These are phyloP conservation scores for Botrytis sinoallii DNA, from an alignment of 2,329 filamentous ascomycete species.

Conservation along the genomic window DNA sequence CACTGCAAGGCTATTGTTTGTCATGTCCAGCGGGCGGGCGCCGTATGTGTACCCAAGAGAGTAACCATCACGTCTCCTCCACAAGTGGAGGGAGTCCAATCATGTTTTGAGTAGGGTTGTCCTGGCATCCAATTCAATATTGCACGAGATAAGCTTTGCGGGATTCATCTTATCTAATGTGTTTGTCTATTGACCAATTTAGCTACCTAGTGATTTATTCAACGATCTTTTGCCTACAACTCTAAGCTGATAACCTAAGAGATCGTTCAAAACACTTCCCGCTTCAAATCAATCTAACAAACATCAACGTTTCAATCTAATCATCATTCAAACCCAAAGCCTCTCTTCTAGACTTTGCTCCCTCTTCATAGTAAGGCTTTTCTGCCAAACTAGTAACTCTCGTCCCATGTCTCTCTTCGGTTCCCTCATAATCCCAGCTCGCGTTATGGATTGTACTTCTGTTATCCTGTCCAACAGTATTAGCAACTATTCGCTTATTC, in stretches of 20 bases:
- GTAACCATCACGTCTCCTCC: not conserved
- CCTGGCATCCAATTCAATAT: not conserved
- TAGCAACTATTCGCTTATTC: not conserved
- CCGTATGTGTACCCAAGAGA: not conserved
- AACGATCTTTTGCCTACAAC: not conserved
- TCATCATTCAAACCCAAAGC: constrained; percentile 61
- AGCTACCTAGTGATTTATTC: not conserved
- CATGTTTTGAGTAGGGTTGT: not conserved
- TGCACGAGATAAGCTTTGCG: not conserved
- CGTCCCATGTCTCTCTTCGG: constrained; percentile 66
- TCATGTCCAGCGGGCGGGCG: not conserved
- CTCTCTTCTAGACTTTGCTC: constrained; percentile 64
- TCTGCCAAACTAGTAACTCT: constrained; percentile 69
- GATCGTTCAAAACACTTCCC: too few species aligned
- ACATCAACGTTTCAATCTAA: constrained; percentile 17
- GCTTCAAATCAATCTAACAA: not conserved
- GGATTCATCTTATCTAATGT: not conserved
- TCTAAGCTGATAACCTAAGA: not conserved
- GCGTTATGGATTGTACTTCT: constrained; percentile 72
- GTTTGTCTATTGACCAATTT: not conserved
- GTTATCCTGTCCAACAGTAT: constrained; percentile 49
- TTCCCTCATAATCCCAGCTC: constrained; percentile 69
- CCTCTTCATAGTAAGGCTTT: constrained; percentile 63
- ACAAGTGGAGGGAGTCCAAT: not conserved
- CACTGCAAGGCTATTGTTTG: not conserved